Conservation (phyloP, 2,329 filamentous ascomycete species). For the Aureobasidium sp. region DNA sequence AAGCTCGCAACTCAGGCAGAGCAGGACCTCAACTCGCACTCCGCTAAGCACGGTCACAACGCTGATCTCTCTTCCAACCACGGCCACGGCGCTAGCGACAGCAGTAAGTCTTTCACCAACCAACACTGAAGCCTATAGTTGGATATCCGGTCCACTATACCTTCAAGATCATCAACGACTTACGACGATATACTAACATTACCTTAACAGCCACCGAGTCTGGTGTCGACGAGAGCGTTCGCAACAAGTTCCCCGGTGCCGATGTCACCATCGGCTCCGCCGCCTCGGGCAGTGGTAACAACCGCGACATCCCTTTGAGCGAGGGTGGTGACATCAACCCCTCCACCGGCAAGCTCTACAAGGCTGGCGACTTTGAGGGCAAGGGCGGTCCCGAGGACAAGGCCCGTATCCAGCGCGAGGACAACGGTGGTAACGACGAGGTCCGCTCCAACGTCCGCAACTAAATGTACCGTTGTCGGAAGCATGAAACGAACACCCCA, state of each 20-base stretch:
- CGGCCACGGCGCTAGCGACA: constrained; percentile 25
- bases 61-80: constrained; percentile 17
- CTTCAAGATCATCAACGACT: not conserved
- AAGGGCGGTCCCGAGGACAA: constrained; percentile 40
- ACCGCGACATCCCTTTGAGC: constrained; percentile 37
- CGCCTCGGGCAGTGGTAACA: constrained; percentile 38
- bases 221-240: constrained; percentile 36
- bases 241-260: constrained; percentile 36
- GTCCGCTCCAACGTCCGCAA: constrained; percentile 19
- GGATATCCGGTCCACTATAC: not conserved
- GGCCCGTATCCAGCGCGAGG: constrained; percentile 28
- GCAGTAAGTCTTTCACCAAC: constrained; percentile 25
- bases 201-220: constrained; percentile 34
- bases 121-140: not conserved
- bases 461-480: not conserved
- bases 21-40: constrained; percentile 37
- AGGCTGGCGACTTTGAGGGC: constrained; percentile 42
- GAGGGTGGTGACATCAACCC: constrained; percentile 38
- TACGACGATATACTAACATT: not conserved
- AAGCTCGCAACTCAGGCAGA: constrained; percentile 40
- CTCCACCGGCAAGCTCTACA: constrained; percentile 29
- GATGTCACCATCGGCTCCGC: constrained; percentile 36
- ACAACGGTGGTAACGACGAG: constrained; percentile 32
- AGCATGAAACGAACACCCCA: not conserved
- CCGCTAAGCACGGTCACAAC: constrained; percentile 30